These are phyloP conservation scores for Coniochaeta prunicola DNA, from an alignment of 2,329 filamentous ascomycete species.

Conservation along the genomic window DNA sequence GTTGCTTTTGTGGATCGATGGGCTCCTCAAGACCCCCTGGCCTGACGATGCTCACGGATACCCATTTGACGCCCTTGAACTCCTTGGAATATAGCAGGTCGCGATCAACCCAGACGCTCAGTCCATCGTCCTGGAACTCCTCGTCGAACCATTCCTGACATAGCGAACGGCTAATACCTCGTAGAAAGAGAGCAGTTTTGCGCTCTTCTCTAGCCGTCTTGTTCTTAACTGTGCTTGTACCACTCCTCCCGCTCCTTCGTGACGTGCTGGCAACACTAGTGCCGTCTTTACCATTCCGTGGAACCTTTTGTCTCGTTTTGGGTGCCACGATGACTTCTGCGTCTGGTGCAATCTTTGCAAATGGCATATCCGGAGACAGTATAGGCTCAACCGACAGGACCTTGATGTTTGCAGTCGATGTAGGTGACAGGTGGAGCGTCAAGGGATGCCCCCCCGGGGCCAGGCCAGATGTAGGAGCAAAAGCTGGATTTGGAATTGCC, in stretches of 20 bases:
- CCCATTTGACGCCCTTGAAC: conserved; percentile 70
- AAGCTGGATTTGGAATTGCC: conserved; percentile 80
- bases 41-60: conserved; percentile 76
- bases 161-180: conserved; percentile 65
- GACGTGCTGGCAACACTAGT: conserved; percentile 75
- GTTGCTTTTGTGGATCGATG: conserved; percentile 59
- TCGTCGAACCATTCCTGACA: conserved; percentile 74
- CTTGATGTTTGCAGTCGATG: conserved; percentile 87
- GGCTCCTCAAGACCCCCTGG: conserved; percentile 69
- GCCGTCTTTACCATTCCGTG: conserved; percentile 62
- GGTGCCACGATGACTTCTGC: conserved; percentile 97
- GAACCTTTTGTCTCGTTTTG: conserved; percentile 70
- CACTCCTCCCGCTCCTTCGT: conserved; percentile 69
- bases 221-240: conserved; percentile 58
- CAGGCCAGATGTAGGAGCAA: conserved; percentile 42
- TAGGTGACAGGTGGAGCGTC: conserved; percentile 88
- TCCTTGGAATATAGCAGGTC: conserved; percentile 66
- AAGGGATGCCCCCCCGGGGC: conserved; percentile 62
- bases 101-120: conserved; percentile 80
- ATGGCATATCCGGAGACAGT: conserved; percentile 60
- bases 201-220: conserved; percentile 53
- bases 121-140: conserved; percentile 45
- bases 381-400: conserved; percentile 77
- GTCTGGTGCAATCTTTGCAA: conserved; percentile 88
- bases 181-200: conserved; percentile 65